phyloP scores from a whole-genome alignment of 2,329 filamentous ascomycete genomes.

The Arthrobotrys sinensis region DNA sequence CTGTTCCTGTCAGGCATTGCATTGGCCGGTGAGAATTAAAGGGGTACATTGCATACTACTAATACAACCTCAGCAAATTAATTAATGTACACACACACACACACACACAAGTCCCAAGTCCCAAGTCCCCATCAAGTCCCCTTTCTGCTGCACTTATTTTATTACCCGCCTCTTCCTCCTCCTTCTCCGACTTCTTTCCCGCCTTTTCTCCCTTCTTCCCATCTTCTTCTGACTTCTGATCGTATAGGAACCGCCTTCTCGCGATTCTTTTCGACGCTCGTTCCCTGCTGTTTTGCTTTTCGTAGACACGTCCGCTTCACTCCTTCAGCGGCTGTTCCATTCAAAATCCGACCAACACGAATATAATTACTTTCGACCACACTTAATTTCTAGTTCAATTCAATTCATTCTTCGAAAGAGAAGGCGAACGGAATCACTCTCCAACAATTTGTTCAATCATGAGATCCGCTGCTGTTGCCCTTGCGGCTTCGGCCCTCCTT shows the following conservation, averaged over 20 bases:
- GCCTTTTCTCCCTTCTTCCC: conserved; percentile 9
- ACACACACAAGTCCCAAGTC: background rate
- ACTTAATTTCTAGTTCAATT: conserved; percentile 51
- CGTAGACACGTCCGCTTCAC: conserved; percentile 60
- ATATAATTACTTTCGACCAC: conserved; percentile 28
- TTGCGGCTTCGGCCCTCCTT: conserved; percentile 58
- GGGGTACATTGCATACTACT: conserved; percentile 16
- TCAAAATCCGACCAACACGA: conserved; percentile 57
- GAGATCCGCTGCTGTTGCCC: conserved; percentile 55
- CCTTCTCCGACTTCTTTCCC: conserved; percentile 8
- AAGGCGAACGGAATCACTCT: conserved; percentile 24
- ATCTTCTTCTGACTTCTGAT: conserved; percentile 30
- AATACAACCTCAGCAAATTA: background rate
- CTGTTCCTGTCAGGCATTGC: background rate
- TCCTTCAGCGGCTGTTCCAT: conserved; percentile 61
- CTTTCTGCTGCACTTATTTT: conserved; percentile 20
- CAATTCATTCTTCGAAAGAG: conserved; percentile 44
- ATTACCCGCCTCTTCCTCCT: too few relatives aligned
- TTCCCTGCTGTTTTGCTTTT: conserved; percentile 59
- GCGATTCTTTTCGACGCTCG: conserved; percentile 58
- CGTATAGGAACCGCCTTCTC: conserved; percentile 50
- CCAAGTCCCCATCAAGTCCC: background rate
- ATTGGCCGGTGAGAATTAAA: conserved; percentile 30
- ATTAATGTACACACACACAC: background rate
- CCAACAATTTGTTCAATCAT: conserved; percentile 21